phyloP scores from a whole-genome alignment of 148 eudicot species.

The Beta vulgaris region DNA sequence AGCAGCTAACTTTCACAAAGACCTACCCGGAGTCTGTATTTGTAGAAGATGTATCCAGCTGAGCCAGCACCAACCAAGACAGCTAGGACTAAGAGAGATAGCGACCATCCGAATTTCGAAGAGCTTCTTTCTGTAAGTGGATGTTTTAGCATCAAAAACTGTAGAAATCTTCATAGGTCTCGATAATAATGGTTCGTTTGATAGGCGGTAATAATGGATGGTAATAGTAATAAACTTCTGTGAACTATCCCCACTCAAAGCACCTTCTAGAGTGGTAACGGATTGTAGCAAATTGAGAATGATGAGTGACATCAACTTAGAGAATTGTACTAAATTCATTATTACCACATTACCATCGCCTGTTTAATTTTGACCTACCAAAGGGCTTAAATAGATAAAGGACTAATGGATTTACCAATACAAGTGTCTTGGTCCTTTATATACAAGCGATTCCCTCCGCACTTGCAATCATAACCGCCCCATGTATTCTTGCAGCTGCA shows the following conservation, averaged over 20 bases:
- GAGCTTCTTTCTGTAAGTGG: constrained; percentile 48
- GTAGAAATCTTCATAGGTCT: background rate
- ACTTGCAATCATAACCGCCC: constrained; percentile 87
- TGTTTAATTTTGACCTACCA: no score
- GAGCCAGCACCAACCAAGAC: constrained; percentile 41
- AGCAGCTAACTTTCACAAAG: background rate
- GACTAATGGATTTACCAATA: constrained; percentile 49
- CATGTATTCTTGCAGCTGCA: constrained; percentile 80
- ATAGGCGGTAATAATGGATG: no score
- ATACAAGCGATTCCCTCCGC: constrained; percentile 58
- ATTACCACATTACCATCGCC: no score
- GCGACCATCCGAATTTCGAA: constrained; percentile 53
- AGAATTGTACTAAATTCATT: no score
- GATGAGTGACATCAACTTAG: no score
- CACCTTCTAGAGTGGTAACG: no score
- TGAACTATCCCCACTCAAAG: background rate
- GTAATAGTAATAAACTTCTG: no score
- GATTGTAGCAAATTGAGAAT: no score
- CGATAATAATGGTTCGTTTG: no score
- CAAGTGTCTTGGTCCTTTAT: constrained; percentile 77
- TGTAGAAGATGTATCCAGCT: constrained; percentile 86
- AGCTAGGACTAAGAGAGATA: constrained; percentile 47
- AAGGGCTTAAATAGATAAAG: no score
- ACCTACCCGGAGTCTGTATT: constrained; percentile 84
- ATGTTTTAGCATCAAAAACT: background rate